These are phyloP conservation scores for Debaryomycetaceae sp. DNA, from an alignment of 1,139 yeast genomes.

Conservation along the genomic window DNA sequence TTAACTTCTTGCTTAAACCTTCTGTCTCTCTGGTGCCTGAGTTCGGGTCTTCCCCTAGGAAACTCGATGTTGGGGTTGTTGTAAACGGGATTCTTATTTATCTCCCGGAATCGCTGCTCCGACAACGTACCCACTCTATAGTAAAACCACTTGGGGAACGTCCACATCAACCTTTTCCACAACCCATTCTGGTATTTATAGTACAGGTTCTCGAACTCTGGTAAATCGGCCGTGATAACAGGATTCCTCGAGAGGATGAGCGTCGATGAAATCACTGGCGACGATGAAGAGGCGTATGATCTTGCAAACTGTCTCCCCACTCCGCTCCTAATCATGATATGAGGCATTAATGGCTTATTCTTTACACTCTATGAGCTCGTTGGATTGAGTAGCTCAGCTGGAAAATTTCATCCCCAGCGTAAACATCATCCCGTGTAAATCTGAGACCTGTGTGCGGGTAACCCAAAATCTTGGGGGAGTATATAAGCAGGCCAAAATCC, in stretches of 20 bases:
- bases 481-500: neutral
- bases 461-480: neutral
- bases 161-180: constrained; percentile 93
- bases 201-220: constrained; percentile 71
- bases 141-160: constrained; percentile 92
- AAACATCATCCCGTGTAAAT: constrained; percentile 4
- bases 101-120: constrained; percentile 74
- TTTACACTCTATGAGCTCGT: neutral
- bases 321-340: constrained; percentile 5
- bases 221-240: constrained; percentile 71
- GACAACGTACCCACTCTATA: constrained; percentile 88
- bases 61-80: constrained; percentile 74
- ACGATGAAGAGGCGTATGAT: constrained; percentile 8
- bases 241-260: constrained; percentile 79
- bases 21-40: constrained; percentile 86
- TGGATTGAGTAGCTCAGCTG: constrained; percentile 2
- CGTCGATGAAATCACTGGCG: constrained; percentile 30
- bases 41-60: constrained; percentile 81
- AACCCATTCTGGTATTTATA: constrained; percentile 82
- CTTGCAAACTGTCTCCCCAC: constrained; percentile 8
- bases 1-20: constrained; percentile 72
- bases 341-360: neutral
- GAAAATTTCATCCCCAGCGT: constrained; percentile 12
- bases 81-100: constrained; percentile 72
- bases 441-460: constrained; percentile 3